Percentiles rank a stretch among this genome's conserved stretches.
These are phyloP conservation scores for Brassica carinata DNA, from an alignment of 345 rosid genomes.

Conservation along the genomic window DNA sequence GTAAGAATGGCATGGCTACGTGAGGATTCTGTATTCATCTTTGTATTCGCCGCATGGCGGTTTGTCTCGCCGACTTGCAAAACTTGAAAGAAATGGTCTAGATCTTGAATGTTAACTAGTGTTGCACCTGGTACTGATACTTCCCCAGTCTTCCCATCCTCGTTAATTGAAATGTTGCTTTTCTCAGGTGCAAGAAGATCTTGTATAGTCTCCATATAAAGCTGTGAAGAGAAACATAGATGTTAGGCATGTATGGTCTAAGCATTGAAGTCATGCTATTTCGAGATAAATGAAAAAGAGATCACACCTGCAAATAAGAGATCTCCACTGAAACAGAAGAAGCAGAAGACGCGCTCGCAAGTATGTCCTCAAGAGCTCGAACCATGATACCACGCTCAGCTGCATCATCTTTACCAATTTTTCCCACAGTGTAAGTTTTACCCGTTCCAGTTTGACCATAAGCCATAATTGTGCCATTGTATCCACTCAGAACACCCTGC, in stretches of 20 bases:
- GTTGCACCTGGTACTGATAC: slow-evolving; percentile 79
- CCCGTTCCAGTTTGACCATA: slow-evolving; percentile 98
- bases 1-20: slow-evolving; percentile 95
- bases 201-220: slow-evolving; percentile 92
- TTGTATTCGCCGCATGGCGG: slow-evolving; percentile 89
- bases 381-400: slow-evolving; percentile 95
- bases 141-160: slow-evolving; percentile 84
- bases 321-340: slow-evolving; percentile 73
- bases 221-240: slow-evolving; percentile 44
- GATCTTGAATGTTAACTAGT: slow-evolving; percentile 57
- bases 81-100: slow-evolving; percentile 70
- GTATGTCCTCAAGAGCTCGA: slow-evolving; percentile 84
- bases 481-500: slow-evolving; percentile 91
- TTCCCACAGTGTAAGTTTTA: slow-evolving; percentile 88
- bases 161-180: slow-evolving; percentile 66
- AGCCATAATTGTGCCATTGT: slow-evolving; percentile 97
- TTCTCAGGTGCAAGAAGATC: slow-evolving; percentile 91
- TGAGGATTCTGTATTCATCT: slow-evolving; percentile 91
- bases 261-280: slow-evolving; percentile 4
- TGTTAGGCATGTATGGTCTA: not conserved
- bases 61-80: slow-evolving; percentile 86
- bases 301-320: slow-evolving; percentile 82
- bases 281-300: not conserved
- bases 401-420: slow-evolving; percentile 76
- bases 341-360: slow-evolving; percentile 47